Conservation (phyloP, 2,329 filamentous ascomycete genomes). For the Xylaria sp. region DNA sequence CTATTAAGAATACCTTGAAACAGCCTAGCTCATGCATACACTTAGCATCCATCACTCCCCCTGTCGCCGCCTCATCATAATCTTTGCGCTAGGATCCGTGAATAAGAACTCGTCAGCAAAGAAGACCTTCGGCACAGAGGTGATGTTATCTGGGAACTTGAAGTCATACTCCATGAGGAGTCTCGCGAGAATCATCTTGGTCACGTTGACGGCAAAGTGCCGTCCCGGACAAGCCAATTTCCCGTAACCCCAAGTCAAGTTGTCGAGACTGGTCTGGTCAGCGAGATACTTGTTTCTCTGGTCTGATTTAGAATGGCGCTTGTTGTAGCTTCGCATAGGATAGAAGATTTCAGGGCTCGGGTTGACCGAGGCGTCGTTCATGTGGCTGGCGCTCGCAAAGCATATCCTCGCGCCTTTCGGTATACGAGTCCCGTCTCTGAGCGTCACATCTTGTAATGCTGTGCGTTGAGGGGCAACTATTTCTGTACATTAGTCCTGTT, state of each 20-base stretch:
- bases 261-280: constrained; percentile 7
- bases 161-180: constrained; percentile 15
- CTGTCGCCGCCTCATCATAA: constrained; percentile 12
- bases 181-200: constrained; percentile 20
- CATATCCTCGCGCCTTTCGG: constrained; percentile 11
- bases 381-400: constrained; percentile 1
- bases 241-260: constrained; percentile 24
- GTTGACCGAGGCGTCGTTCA: not conserved
- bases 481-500: not conserved
- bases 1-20: too few relatives aligned
- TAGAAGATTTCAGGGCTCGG: not conserved
- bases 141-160: not conserved
- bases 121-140: not conserved
- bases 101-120: constrained; percentile 14
- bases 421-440: constrained; percentile 22
- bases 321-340: constrained; percentile 2
- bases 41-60: not conserved
- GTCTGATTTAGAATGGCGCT: constrained; percentile 15
- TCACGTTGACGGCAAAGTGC: constrained; percentile 12
- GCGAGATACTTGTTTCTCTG: constrained; percentile 20
- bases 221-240: constrained; percentile 24
- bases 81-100: constrained; percentile 2
- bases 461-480: constrained; percentile 19
- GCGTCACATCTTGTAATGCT: constrained; percentile 1
- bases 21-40: too few relatives aligned